These are phyloP conservation scores for Fusarium sp. DNA, from an alignment of 2,329 filamentous ascomycete species.

Conservation along the genomic window DNA sequence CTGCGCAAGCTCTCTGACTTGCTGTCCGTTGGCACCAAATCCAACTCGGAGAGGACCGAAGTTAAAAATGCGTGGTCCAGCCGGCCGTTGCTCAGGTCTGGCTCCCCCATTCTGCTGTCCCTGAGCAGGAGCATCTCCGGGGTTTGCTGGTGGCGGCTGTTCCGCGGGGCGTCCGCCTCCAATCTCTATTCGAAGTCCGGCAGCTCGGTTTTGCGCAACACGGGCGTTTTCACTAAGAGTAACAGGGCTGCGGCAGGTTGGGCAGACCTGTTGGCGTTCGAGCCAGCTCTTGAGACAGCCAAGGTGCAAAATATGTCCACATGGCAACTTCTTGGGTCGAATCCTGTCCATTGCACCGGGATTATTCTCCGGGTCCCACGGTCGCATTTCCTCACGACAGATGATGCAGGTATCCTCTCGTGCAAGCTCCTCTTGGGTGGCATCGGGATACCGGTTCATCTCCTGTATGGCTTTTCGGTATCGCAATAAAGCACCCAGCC, in stretches of 20 bases:
- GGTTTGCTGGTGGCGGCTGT: slow-evolving; percentile 47
- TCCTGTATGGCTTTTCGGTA: slow-evolving; percentile 93
- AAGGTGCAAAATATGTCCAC: slow-evolving; percentile 94
- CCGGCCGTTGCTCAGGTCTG: slow-evolving; percentile 43
- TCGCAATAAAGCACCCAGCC: slow-evolving; percentile 88
- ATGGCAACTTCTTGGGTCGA: slow-evolving; percentile 95
- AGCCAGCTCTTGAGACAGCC: slow-evolving; percentile 97
- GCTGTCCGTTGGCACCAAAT: slow-evolving; percentile 79
- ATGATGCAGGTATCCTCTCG: slow-evolving; percentile 97
- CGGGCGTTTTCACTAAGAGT: slow-evolving; percentile 51
- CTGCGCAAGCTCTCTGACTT: slow-evolving; percentile 78
- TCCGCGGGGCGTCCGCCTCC: slow-evolving; percentile 44
- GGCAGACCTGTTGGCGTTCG: slow-evolving; percentile 96
- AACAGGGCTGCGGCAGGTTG: slow-evolving; percentile 91
- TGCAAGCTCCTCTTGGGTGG: slow-evolving; percentile 85
- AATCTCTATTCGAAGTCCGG: slow-evolving; percentile 53
- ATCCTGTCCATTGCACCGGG: slow-evolving; percentile 84
- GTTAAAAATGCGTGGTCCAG: slow-evolving; percentile 75
- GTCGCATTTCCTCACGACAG: slow-evolving; percentile 94
- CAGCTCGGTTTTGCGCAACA: slow-evolving; percentile 48
- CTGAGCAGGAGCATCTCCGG: slow-evolving; percentile 36
- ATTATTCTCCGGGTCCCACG: slow-evolving; percentile 74
- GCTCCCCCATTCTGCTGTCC: slow-evolving; percentile 47
- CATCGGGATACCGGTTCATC: slow-evolving; percentile 96
- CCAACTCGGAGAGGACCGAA: slow-evolving; percentile 82